Percentiles rank a stretch among this genome's conserved stretches.
Evolutionary conservation across 2,329 filamentous ascomycete species (phyloP).

Genomic region (Scortechinia acanthostroma): DNA sequence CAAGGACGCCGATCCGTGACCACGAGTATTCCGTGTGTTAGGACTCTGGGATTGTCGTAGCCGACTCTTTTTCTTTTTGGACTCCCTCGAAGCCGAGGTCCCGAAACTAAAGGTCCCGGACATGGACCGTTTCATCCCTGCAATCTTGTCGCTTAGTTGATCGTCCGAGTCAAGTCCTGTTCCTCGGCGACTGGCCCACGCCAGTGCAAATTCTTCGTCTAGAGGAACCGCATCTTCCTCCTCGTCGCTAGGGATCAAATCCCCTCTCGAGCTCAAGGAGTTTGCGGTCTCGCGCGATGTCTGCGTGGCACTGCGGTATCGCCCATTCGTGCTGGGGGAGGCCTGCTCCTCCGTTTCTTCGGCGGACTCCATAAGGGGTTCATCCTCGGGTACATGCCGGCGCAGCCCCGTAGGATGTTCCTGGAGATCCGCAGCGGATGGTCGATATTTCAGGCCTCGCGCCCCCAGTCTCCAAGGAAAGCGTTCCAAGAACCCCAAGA

Average conservation of each 20-base stretch:
- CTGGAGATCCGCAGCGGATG: slow-evolving; percentile 55
- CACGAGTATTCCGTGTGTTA: too few relatives aligned
- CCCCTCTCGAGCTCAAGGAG: slow-evolving; percentile 54
- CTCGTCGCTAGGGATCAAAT: slow-evolving; percentile 58
- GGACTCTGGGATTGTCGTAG: too few relatives aligned
- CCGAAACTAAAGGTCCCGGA: slow-evolving; percentile 17
- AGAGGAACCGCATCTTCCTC: slow-evolving; percentile 60
- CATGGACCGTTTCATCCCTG: slow-evolving; percentile 20
- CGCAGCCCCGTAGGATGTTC: slow-evolving; percentile 44
- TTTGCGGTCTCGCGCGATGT: slow-evolving; percentile 47
- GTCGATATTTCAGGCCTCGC: slow-evolving; percentile 49
- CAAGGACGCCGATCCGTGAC: slow-evolving; percentile 39
- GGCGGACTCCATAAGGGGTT: slow-evolving; percentile 34
- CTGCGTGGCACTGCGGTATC: slow-evolving; percentile 44
- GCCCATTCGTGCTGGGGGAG: slow-evolving; percentile 38
- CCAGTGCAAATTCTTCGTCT: slow-evolving; percentile 59
- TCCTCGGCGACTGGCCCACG: slow-evolving; percentile 46
- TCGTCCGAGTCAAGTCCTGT: slow-evolving; percentile 41
- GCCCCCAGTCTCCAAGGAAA: slow-evolving; percentile 51
- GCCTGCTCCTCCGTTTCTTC: not conserved
- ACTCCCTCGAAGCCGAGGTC: not conserved
- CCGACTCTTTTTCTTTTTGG: not conserved
- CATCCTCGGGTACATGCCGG: slow-evolving; percentile 28
- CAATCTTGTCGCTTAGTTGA: slow-evolving; percentile 34
- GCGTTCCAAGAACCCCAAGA: slow-evolving; percentile 52